Conservation (phyloP, 2,329 filamentous ascomycete species). For the Ophiostoma triangulosporum region DNA sequence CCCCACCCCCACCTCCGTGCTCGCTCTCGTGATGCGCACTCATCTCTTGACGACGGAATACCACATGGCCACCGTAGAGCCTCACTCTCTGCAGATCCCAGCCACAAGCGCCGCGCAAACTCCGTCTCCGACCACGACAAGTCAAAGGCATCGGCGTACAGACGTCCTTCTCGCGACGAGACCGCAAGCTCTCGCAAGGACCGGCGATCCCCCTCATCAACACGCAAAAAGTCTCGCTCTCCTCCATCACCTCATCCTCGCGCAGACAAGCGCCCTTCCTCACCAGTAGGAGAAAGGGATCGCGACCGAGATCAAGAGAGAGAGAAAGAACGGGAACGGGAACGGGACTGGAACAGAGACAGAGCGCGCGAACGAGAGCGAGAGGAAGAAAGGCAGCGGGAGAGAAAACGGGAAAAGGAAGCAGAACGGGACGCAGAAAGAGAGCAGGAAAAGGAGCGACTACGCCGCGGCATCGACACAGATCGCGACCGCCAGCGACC, state of each 20-base stretch:
- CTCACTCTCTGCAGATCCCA: slow-evolving; percentile 8
- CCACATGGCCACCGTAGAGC: not conserved
- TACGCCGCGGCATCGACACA: not conserved
- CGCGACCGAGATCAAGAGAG: slow-evolving; percentile 11
- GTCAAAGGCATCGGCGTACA: slow-evolving; percentile 9
- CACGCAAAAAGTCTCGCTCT: slow-evolving; percentile 17
- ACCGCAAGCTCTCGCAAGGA: slow-evolving; percentile 4
- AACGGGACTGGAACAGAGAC: slow-evolving; percentile 4
- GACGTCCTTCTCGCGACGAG: slow-evolving; percentile 11
- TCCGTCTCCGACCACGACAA: slow-evolving; percentile 15
- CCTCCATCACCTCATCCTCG: slow-evolving; percentile 17
- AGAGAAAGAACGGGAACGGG: slow-evolving; percentile 3
- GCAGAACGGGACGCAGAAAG: not conserved
- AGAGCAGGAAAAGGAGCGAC: slow-evolving; percentile 5
- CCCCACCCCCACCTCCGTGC: not conserved
- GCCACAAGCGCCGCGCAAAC: slow-evolving; percentile 22
- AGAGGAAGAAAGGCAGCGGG: slow-evolving; percentile 9
- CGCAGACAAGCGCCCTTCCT: not conserved
- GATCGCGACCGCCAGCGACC: slow-evolving; percentile 11
- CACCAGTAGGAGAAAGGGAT: slow-evolving; percentile 1
- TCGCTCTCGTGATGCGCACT: slow-evolving; percentile 10
- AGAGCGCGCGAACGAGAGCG: slow-evolving; percentile 3
- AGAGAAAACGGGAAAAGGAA: not conserved
- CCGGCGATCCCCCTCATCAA: slow-evolving; percentile 10
- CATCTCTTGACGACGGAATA: slow-evolving; percentile 2